Conservation (phyloP, 2,329 filamentous ascomycete species). For the Ascocoryne sarcoides region DNA sequence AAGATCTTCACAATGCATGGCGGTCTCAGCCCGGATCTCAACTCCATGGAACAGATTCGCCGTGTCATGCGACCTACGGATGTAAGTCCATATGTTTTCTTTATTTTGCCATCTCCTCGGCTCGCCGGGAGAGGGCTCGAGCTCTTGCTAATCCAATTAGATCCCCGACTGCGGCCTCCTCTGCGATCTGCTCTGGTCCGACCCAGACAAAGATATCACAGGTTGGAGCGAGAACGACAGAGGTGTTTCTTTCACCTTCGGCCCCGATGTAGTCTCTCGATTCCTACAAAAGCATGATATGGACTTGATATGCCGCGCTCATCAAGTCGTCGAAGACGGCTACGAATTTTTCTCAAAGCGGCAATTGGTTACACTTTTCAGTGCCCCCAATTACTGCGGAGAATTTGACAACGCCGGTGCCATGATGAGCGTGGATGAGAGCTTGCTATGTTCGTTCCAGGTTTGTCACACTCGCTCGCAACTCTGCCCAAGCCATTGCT, state of each 20-base stretch:
- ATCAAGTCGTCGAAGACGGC: slow-evolving; percentile 97
- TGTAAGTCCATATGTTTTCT: slow-evolving; percentile 51
- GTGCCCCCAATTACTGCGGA: slow-evolving; percentile 84
- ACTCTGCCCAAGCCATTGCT: neutral
- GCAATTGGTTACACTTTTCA: slow-evolving; percentile 94
- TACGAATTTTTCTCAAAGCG: slow-evolving; percentile 99
- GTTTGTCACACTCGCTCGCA: neutral
- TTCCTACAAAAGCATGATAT: slow-evolving; percentile 99
- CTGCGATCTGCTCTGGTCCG: slow-evolving; percentile 96
- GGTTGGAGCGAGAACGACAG: slow-evolving; percentile 99
- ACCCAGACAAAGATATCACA: slow-evolving; percentile 98
- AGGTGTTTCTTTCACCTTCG: slow-evolving; percentile 97
- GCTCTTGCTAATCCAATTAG: slow-evolving; percentile 41
- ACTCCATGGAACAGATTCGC: slow-evolving; percentile 99
- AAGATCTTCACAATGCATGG: slow-evolving; percentile 99
- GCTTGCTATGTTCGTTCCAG: slow-evolving; percentile 5
- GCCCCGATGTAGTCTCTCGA: slow-evolving; percentile 90
- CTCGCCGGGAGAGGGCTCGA: slow-evolving; percentile 25
- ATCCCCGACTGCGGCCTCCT: slow-evolving; percentile 96
- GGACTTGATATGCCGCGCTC: slow-evolving; percentile 97
- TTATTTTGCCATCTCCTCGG: slow-evolving; percentile 21
- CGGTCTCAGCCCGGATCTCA: slow-evolving; percentile 90
- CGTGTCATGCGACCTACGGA: slow-evolving; percentile 98
- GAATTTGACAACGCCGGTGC: slow-evolving; percentile 6
- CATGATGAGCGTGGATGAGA: slow-evolving; percentile 4